Evolutionary conservation across 176 grass and related monocot genomes (phyloP).

Genomic region (Cenchrus americanus): DNA sequence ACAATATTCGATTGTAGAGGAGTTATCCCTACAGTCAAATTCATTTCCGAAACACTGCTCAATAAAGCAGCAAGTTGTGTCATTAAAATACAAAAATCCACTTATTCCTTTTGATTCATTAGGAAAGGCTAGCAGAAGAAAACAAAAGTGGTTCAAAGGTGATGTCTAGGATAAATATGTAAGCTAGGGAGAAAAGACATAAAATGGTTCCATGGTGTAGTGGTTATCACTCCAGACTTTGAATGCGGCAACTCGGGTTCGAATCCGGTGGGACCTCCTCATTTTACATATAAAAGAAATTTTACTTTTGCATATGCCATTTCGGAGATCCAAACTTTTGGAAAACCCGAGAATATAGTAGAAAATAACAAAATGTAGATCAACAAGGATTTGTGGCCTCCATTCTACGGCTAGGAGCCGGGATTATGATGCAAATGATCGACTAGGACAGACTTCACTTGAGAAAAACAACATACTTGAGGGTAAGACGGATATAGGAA

Average conservation of each 20-base stretch:
- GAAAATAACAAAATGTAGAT: too few species aligned
- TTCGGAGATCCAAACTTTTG: not conserved
- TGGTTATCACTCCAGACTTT: constrained; percentile 95
- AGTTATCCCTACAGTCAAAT: not conserved
- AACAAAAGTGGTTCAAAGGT: not conserved
- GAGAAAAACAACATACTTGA: too few species aligned
- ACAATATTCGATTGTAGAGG: not conserved
- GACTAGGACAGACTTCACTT: too few species aligned
- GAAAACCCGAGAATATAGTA: too few species aligned
- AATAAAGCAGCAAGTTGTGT: not conserved
- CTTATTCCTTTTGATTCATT: not conserved
- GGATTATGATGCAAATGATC: too few species aligned
- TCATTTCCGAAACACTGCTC: not conserved
- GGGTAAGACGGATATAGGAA: too few species aligned
- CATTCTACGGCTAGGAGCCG: too few species aligned
- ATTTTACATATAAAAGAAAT: not conserved
- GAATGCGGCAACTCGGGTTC: constrained; percentile 91
- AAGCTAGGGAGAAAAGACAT: not conserved
- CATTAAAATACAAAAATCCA: not conserved
- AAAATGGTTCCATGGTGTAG: constrained; percentile 82
- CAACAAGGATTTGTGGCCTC: too few species aligned
- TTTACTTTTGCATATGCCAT: not conserved
- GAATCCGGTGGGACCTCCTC: constrained; percentile 73
- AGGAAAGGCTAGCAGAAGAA: not conserved
- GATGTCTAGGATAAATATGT: not conserved